phyloP scores from a whole-genome alignment of 1,284 basidiomycete genomes.

The Anthracocystis setariae region DNA sequence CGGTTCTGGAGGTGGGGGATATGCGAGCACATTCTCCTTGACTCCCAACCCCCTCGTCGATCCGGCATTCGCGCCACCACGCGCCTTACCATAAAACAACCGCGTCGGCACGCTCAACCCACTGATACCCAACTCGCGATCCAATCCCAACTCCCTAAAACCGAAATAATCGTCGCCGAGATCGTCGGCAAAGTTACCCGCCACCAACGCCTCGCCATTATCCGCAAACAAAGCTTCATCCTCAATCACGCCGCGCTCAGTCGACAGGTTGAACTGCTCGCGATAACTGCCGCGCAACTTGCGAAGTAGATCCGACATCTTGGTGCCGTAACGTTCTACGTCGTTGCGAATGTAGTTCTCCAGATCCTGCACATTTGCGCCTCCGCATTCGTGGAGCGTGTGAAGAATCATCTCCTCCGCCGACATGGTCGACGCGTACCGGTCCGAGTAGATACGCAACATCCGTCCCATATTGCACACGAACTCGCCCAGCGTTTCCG shows the following conservation, averaged over 20 bases:
- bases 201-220: constrained; percentile 78
- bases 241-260: constrained; percentile 69
- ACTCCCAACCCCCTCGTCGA: background rate
- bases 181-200: constrained; percentile 85
- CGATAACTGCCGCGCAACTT: constrained; percentile 84
- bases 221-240: constrained; percentile 84
- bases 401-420: constrained; percentile 92
- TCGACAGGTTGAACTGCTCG: constrained; percentile 74
- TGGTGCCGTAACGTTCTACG: constrained; percentile 80
- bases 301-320: constrained; percentile 82
- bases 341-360: constrained; percentile 90
- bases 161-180: constrained; percentile 95
- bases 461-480: constrained; percentile 86
- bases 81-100: constrained; percentile 76
- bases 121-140: constrained; percentile 83
- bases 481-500: constrained; percentile 82
- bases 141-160: constrained; percentile 85
- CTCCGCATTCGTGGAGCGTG: constrained; percentile 86
- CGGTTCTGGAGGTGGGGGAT: constrained; percentile 83
- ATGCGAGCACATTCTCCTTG: constrained; percentile 67
- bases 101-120: constrained; percentile 81
- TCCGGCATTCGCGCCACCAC: background rate
- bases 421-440: constrained; percentile 80
- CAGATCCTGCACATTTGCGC: constrained; percentile 78
- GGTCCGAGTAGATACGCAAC: constrained; percentile 82